Base-by-base conservation (phyloP, 768 basidiomycete species). In the Amanita polypyramis region DNA sequence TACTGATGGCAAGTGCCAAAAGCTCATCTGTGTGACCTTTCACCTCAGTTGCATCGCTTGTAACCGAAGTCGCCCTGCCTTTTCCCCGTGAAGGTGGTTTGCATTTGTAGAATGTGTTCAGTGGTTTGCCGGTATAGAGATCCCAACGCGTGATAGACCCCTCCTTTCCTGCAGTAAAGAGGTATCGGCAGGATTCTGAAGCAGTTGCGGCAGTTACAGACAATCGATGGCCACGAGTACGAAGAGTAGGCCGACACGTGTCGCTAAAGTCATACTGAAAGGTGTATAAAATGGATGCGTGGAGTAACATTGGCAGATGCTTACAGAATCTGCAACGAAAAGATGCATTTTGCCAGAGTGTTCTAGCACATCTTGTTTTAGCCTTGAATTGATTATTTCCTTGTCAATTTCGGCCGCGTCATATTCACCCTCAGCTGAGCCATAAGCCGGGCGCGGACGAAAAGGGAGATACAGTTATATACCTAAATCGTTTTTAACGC, bases 351-450 rank as follows among this genome's bases (percentile, higher is more conserved):
- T 93, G 42, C 92, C 93, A 4, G 89, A 81, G 58, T 94, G 82
- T 54, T 93, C 85, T 40, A 92, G 64, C 4, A 95, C 92, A 67
- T 97, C 95, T 61, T 92, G 82, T 61, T 92, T 90, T 53, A 99
- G 70, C 47, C 96, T 73, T 15, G 92, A 75, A 37, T 87, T 87
- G 52, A 99, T 88, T 52, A 97, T 72, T 54, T 97, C 95, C 56
- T 79, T 78, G 70, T 99, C 96, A 21, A 98, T 82, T 56, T 97
- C 94, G 1, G 89, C 93, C 4, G 96, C 96, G 61, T 99, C 95
- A 53, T 82, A 93, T 52, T 92, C 92, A 29, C 86, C 89, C 20
- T 93, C 93, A 50, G 82, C 90, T 79, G 37, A 17, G 40, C 5
- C 32, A 35, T 37, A 12, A 39, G 19, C 14, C 30, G 50, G 19